Base-by-base conservation (phyloP, 2,329 filamentous ascomycete genomes). In the Metarhizium album region DNA sequence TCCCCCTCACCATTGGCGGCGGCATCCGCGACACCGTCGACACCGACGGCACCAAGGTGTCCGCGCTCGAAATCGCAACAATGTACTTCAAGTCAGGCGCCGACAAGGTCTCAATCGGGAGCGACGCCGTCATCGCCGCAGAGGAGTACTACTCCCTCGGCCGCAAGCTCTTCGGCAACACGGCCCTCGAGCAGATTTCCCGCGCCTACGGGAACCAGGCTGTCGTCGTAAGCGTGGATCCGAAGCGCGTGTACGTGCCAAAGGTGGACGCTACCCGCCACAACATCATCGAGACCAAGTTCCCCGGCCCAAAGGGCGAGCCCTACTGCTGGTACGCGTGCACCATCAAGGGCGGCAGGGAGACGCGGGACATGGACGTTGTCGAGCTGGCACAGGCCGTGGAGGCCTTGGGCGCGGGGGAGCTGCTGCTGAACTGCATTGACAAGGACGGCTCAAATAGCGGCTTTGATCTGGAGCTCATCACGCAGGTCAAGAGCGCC, bases 41-140 rank as follows among this genome's bases (percentile, higher is more conserved):
- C 69, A 84, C 84, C 0, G 90, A 95, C 67, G 89, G 89, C 42
- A 89, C 83, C 46, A 82, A 82, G 54, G 83, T 95, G n/a, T 84
- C 87, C 2, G 93, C 93, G 1, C 80, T 97, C 14, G 87, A 96
- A 60, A 89, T 98, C 55, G 93, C 93, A 20, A 91, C 85, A 45
- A 85, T 97, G 79, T 98, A 98, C 76, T 98, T 98, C 80, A 86
- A 91, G 67, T 90, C 85, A 42, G 93, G 93, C 54, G 93, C 93
- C 24, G 93, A 98, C 73, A 98, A 98, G 71, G 90, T 98, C 51
- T 94, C 87, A 47, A 95, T 98, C 62, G 93, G 93, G 9, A 94
- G 87, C 7, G 93, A 98, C 67, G 93, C 93, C 51, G 94, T 98
- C 24, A 78, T 83, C 43, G 93, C 93, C 31, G 93, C 93, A 0